Percentiles rank a stretch among this genome's conserved stretches.
Conservation (phyloP, 2,329 filamentous ascomycete genomes). For the Xylaria sp. region DNA sequence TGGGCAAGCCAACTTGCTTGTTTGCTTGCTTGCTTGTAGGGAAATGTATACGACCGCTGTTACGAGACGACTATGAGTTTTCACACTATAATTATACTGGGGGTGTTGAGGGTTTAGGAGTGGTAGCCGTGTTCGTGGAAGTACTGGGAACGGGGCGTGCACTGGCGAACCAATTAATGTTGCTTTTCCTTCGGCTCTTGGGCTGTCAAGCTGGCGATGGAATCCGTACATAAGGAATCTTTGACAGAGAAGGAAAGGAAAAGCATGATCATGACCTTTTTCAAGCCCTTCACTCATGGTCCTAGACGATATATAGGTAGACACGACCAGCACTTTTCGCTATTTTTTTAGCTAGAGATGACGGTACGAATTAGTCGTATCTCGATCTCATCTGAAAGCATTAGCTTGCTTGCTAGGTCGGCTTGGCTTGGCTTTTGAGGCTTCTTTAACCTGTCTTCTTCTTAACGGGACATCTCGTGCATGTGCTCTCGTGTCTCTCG, state of each 20-base stretch:
- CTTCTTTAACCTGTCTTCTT: too few species aligned
- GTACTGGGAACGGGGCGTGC: slow-evolving; percentile 11
- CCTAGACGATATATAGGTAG: slow-evolving; percentile 5
- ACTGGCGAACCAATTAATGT: slow-evolving; percentile 5
- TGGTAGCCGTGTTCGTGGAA: slow-evolving; percentile 7
- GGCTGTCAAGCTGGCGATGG: not conserved
- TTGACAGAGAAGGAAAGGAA: not conserved
- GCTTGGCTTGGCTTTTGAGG: too few species aligned
- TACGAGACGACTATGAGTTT: slow-evolving; percentile 12
- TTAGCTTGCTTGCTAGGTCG: too few species aligned
- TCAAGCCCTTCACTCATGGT: slow-evolving; percentile 1
- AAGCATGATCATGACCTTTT: not conserved
- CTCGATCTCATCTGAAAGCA: too few species aligned
- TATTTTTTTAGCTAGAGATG: not conserved
- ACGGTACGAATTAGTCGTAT: too few species aligned
- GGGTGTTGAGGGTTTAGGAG: not conserved
- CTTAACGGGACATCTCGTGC: too few species aligned
- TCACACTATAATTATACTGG: slow-evolving; percentile 8
- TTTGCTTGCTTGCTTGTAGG: not conserved
- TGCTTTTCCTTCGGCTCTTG: not conserved
- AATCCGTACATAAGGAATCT: not conserved
- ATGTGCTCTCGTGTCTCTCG: too few species aligned
- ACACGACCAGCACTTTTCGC: not conserved
- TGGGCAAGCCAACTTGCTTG: not conserved
- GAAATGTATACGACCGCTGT: slow-evolving; percentile 5